Evolutionary conservation across 345 rosid species (phyloP).

Genomic region (Rhodamnia argentea): DNA sequence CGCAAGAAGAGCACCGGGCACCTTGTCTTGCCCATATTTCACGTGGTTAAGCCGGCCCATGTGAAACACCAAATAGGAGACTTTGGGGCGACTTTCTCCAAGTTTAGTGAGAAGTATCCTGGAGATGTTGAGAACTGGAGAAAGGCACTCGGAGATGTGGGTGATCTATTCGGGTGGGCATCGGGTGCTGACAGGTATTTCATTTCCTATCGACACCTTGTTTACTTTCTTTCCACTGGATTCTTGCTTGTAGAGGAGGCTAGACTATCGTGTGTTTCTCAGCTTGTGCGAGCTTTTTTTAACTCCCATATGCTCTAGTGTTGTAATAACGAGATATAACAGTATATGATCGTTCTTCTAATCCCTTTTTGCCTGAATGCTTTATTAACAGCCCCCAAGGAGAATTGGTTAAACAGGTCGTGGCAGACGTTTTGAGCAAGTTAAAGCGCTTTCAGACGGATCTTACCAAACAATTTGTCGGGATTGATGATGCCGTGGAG

Average conservation of each 20-base stretch:
- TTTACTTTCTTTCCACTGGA: neutral
- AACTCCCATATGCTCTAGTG: too few species aligned
- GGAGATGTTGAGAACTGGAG: neutral
- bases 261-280: too few species aligned
- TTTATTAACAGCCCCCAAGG: too few species aligned
- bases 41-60: neutral
- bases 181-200: neutral
- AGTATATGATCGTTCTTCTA: too few species aligned
- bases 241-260: neutral
- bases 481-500: neutral
- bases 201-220: neutral
- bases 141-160: neutral
- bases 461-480: neutral
- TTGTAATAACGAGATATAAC: too few species aligned
- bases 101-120: neutral
- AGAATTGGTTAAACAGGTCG: neutral
- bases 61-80: neutral
- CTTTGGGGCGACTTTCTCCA: neutral
- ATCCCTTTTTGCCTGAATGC: too few species aligned
- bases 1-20: neutral
- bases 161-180: neutral
- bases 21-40: neutral
- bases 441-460: neutral
- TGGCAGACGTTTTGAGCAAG: neutral
- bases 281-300: too few species aligned